Percentiles rank a stretch among this genome's conserved stretches.
Evolutionary conservation across 495 filamentous ascomycete species (phyloP).

Genomic region (Lophiostoma macrostomum): DNA sequence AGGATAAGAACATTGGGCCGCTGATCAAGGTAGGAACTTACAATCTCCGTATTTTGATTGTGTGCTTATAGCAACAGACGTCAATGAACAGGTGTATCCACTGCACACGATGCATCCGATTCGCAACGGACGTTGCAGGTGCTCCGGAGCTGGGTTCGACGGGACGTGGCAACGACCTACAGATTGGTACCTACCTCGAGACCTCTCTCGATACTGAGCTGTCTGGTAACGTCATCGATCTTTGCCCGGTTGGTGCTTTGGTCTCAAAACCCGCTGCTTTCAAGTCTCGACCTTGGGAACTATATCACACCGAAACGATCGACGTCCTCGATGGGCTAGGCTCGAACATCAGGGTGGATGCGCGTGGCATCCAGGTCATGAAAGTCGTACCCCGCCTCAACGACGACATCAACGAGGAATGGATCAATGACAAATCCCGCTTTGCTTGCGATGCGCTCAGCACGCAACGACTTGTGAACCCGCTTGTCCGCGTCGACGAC

Average conservation of each 20-base stretch:
- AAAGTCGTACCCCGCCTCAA: conserved; percentile 86
- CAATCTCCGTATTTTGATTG: not conserved
- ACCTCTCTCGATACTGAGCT: conserved; percentile 86
- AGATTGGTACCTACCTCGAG: conserved; percentile 97
- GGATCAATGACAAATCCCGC: conserved; percentile 97
- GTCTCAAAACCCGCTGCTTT: conserved; percentile 98
- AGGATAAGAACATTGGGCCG: conserved; percentile 99
- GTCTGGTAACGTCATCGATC: conserved; percentile 95
- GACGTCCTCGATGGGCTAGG: conserved; percentile 91
- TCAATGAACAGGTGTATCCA: conserved; percentile 99
- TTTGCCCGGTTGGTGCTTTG: conserved; percentile 94
- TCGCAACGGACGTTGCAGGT: conserved; percentile 95
- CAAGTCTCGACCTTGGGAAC: conserved; percentile 92
- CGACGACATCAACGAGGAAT: conserved; percentile 98
- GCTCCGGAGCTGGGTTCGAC: conserved; percentile 92
- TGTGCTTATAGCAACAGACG: conserved; percentile 49
- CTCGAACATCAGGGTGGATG: conserved; percentile 90
- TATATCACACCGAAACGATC: conserved; percentile 88
- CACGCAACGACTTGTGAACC: conserved; percentile 90
- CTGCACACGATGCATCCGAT: conserved; percentile 95
- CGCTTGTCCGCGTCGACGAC: conserved; percentile 79
- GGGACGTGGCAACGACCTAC: conserved; percentile 92
- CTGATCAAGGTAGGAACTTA: conserved; percentile 67
- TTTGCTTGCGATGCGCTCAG: conserved; percentile 97
- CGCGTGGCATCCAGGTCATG: conserved; percentile 95